These are phyloP conservation scores for Brassica napus DNA, from an alignment of 345 rosid genomes.

Conservation along the genomic window DNA sequence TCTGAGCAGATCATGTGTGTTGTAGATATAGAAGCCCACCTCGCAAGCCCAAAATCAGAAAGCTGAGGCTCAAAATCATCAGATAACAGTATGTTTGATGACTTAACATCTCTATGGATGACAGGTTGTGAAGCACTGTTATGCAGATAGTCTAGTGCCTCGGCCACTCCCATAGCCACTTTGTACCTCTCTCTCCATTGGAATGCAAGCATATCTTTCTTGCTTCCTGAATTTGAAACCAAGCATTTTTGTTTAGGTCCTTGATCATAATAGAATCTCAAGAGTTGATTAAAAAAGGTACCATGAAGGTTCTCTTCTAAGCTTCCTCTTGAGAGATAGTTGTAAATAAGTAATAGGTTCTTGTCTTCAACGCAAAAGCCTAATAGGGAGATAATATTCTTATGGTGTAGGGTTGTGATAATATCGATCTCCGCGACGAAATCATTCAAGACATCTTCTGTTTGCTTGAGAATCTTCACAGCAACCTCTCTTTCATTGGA, in stretches of 20 bases:
- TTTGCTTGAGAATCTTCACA: conserved; percentile 84
- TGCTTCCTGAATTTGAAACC: conserved; percentile 51
- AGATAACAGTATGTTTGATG: conserved; percentile 83
- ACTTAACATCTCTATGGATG: conserved; percentile 95
- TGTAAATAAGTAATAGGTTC: conserved; percentile 76
- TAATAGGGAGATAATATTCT: conserved; percentile 71
- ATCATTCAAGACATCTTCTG: conserved; percentile 66
- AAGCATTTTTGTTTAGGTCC: conserved; percentile 11
- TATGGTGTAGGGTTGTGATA: conserved; percentile 71
- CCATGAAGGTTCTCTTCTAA: conserved; percentile 96
- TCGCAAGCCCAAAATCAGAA: conserved; percentile 94
- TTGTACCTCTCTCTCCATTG: conserved; percentile 80
- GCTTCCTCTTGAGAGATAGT: conserved; percentile 87
- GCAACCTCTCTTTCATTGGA: conserved; percentile 85
- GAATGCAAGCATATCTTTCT: conserved; percentile 56
- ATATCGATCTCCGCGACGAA: conserved; percentile 80
- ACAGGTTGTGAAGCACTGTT: conserved; percentile 56
- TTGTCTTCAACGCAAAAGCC: conserved; percentile 83
- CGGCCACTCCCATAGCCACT: conserved; percentile 90
- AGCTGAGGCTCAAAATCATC: conserved; percentile 92
- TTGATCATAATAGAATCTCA: conserved; percentile 4
- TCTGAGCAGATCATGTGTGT: conserved; percentile 68
- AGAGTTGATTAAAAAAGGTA: conserved; percentile 23
- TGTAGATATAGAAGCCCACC: conserved; percentile 65
- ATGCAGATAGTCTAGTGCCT: conserved; percentile 86